Evolutionary conservation across 164 flowering plant genomes (phyloP).

Genomic region (Vitis labrusca): DNA sequence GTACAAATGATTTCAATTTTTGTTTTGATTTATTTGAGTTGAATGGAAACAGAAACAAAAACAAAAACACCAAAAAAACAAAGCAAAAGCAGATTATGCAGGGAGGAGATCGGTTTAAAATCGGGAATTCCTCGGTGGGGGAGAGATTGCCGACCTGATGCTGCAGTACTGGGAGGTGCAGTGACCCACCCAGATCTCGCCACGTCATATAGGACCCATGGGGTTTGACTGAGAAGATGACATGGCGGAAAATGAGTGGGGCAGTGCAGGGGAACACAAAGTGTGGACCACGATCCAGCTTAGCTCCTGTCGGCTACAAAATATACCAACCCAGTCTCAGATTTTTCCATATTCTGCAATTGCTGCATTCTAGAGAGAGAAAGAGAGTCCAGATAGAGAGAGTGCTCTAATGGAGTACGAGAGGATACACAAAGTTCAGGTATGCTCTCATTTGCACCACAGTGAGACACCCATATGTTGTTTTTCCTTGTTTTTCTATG

Average conservation of each 20-base stretch:
- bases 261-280: neutral
- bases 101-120: neutral
- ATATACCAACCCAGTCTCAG: neutral
- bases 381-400: slow-evolving; percentile 15
- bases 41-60: neutral
- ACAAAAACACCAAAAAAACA: neutral
- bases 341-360: too few relatives aligned
- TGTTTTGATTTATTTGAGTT: neutral
- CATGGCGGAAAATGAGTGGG: slow-evolving; percentile 12
- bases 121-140: slow-evolving; percentile 20
- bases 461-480: neutral
- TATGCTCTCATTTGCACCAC: slow-evolving; percentile 13
- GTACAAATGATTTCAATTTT: neutral
- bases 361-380: neutral
- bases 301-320: slow-evolving; percentile 7
- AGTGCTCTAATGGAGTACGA: slow-evolving; percentile 79
- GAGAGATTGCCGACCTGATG: slow-evolving; percentile 13
- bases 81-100: neutral
- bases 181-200: slow-evolving; percentile 6
- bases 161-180: too few relatives aligned
- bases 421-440: slow-evolving; percentile 86
- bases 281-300: neutral
- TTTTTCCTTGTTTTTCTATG: neutral
- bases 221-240: neutral
- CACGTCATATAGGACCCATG: slow-evolving; percentile 4